A percentile compares a stretch with the other conserved stretches of the same genome.
These are phyloP conservation scores for Saccharomyces uvarum DNA, from an alignment of 1,139 yeast species.

Conservation along the genomic window DNA sequence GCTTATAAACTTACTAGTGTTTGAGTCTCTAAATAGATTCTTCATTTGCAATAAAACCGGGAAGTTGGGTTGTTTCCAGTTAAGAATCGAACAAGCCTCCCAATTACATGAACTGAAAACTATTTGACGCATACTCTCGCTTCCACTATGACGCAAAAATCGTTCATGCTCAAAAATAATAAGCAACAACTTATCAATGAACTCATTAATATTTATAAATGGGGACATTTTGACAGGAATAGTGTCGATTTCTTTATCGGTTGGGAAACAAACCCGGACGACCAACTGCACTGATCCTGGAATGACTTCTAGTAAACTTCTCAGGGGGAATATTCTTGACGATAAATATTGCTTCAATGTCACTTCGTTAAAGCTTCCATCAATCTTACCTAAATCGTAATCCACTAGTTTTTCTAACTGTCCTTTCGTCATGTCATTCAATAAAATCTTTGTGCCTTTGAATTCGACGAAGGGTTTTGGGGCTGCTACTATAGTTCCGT, in stretches of 20 bases:
- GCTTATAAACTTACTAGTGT: slow-evolving; percentile 32
- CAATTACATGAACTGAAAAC: slow-evolving; percentile 84
- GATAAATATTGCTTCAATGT: slow-evolving; percentile 30
- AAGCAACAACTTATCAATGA: slow-evolving; percentile 65
- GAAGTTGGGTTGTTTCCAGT: slow-evolving; percentile 97
- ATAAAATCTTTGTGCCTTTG: slow-evolving; percentile 43
- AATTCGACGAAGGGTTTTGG: slow-evolving; percentile 61
- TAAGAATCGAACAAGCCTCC: slow-evolving; percentile 79
- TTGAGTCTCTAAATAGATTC: slow-evolving; percentile 39
- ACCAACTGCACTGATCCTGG: slow-evolving; percentile 60
- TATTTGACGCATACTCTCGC: slow-evolving; percentile 44
- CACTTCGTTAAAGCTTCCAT: slow-evolving; percentile 26
- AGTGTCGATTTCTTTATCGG: slow-evolving; percentile 51
- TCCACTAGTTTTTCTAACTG: slow-evolving; percentile 32
- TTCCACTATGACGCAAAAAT: slow-evolving; percentile 35
- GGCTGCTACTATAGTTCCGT: slow-evolving; percentile 80
- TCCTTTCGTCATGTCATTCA: slow-evolving; percentile 37
- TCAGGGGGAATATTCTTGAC: slow-evolving; percentile 51
- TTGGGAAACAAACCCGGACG: slow-evolving; percentile 76
- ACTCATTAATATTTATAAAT: slow-evolving; percentile 50
- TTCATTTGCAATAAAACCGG: slow-evolving; percentile 85
- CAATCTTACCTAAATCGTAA: slow-evolving; percentile 26
- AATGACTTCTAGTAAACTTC: slow-evolving; percentile 47
- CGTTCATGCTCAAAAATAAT: slow-evolving; percentile 75
- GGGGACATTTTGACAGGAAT: slow-evolving; percentile 46